Percentiles rank a stretch among this genome's conserved stretches.
phyloP scores from a whole-genome alignment of 805 yeast species.

The Ogataea pini region DNA sequence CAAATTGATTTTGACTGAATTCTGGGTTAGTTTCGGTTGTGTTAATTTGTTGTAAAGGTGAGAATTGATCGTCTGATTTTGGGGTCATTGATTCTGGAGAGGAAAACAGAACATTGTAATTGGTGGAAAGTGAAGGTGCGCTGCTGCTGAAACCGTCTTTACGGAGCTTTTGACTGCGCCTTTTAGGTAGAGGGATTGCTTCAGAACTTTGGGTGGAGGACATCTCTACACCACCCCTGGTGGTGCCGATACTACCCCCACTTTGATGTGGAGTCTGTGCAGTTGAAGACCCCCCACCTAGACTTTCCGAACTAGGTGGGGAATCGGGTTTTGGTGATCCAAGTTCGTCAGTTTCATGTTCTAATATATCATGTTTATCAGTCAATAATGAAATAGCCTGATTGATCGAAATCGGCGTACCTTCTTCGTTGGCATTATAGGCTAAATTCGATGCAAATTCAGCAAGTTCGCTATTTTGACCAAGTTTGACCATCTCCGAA shows the following conservation, averaged over 20 bases:
- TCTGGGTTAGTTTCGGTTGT: constrained; percentile 15
- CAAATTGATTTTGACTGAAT: background rate
- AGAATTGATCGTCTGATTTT: constrained; percentile 24
- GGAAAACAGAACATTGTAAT: constrained; percentile 15
- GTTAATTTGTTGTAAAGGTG: constrained; percentile 19
- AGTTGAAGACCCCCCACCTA: too few relatives aligned
- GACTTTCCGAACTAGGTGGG: too few relatives aligned
- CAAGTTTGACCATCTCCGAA: constrained; percentile 30
- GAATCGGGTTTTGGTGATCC: constrained; percentile 8
- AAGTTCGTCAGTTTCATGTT: constrained; percentile 38
- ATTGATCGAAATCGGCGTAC: constrained; percentile 43
- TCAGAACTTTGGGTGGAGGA: background rate
- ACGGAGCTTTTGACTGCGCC: background rate
- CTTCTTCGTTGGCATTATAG: constrained; percentile 22
- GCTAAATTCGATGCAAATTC: constrained; percentile 16
- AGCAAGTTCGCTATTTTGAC: constrained; percentile 13
- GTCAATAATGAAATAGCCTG: constrained; percentile 46
- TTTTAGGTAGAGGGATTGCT: background rate
- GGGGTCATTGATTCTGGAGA: constrained; percentile 32
- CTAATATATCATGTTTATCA: constrained; percentile 40
- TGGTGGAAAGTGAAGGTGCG: constrained; percentile 2
- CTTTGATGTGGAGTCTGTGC: too few relatives aligned
- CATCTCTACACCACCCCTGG: background rate
- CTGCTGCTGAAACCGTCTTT: background rate
- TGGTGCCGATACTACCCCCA: background rate